phyloP scores from a whole-genome alignment of 164 flowering plant genomes.

The Aristolochia californica region DNA sequence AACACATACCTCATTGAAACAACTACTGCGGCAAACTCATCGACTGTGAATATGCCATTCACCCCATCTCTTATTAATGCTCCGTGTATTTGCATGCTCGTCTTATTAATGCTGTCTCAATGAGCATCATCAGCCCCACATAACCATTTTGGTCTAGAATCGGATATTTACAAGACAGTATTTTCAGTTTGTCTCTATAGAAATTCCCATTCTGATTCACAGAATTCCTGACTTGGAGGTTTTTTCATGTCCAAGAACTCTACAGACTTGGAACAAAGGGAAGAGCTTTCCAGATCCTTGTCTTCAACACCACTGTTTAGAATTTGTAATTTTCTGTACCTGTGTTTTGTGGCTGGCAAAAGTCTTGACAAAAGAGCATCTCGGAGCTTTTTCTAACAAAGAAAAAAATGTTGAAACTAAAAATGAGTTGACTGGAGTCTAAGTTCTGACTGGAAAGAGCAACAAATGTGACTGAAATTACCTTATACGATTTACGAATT shows the following conservation, averaged over 20 bases:
- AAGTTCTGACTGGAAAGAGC: background rate
- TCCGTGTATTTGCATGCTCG: too few relatives aligned
- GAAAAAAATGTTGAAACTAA: background rate
- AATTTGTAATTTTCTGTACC: conserved; percentile 36
- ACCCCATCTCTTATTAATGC: too few relatives aligned
- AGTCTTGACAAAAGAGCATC: conserved; percentile 31
- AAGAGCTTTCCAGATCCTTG: conserved; percentile 4
- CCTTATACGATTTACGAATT: conserved; percentile 42
- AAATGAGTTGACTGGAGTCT: background rate
- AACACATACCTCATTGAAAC: too few relatives aligned
- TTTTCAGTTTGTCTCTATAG: conserved; percentile 19
- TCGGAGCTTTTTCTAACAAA: conserved; percentile 30
- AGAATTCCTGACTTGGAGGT: conserved; percentile 7
- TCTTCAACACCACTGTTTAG: conserved; percentile 22
- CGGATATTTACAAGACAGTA: background rate
- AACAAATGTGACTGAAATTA: conserved; percentile 10
- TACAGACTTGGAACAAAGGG: conserved; percentile 3
- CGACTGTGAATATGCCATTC: too few relatives aligned
- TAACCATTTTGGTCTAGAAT: conserved; percentile 9
- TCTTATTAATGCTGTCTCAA: too few relatives aligned
- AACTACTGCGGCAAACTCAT: too few relatives aligned
- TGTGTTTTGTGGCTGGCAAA: conserved; percentile 33
- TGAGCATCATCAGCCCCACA: too few relatives aligned
- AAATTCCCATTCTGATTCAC: conserved; percentile 71
- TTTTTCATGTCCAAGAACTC: conserved; percentile 9